Conservation (phyloP, 345 rosid genomes). For the Eucalyptus curtisii region DNA sequence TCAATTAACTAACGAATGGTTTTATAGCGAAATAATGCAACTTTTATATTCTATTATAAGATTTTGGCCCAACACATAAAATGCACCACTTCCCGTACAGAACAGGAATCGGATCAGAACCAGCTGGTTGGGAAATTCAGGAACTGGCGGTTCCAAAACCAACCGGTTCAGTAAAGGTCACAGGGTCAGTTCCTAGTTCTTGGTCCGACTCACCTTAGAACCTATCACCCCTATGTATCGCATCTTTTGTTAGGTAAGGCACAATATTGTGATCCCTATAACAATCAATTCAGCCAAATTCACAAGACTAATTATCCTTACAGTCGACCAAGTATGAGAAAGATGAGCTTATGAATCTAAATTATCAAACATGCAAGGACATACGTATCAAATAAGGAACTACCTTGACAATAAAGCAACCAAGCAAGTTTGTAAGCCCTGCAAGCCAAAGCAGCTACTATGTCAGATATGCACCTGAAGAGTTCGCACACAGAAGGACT, state of each 20-base stretch:
- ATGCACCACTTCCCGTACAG: background rate
- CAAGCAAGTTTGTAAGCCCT: slow-evolving; percentile 98
- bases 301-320: background rate
- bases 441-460: slow-evolving; percentile 10
- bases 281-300: background rate
- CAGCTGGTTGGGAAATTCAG: background rate
- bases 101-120: background rate
- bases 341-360: background rate
- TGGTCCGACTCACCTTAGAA: background rate
- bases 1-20: background rate
- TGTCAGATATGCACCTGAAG: background rate
- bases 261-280: background rate
- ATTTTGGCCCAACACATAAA: background rate
- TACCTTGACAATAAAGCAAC: slow-evolving; percentile 89
- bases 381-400: background rate
- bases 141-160: background rate
- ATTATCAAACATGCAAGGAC: background rate
- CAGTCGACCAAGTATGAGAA: background rate
- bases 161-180: background rate
- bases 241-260: background rate
- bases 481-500: background rate
- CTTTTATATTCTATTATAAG: background rate
- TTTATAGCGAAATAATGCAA: background rate
- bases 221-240: background rate
- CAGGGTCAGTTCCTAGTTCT: background rate